phyloP scores from a whole-genome alignment of 805 yeast species.

The Wickerhamomyces sydowiorum region DNA sequence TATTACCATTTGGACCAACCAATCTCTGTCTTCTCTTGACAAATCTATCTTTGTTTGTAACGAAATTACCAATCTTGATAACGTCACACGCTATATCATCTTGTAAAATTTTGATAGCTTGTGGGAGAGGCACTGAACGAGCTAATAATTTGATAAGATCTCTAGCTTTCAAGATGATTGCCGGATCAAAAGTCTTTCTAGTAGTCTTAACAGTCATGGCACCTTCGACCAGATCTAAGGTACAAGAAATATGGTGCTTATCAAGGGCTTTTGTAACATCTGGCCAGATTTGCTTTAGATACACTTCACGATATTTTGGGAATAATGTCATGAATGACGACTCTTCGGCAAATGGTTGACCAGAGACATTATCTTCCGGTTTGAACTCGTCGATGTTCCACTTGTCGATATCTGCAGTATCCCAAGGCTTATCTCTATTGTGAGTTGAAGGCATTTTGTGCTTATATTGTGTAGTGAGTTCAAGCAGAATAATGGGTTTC shows the following conservation, averaged over 20 bases:
- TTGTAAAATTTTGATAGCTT: constrained; percentile 84
- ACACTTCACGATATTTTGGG: constrained; percentile 94
- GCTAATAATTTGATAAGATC: constrained; percentile 91
- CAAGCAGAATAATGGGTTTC: background rate
- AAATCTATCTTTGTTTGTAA: constrained; percentile 87
- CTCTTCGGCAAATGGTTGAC: constrained; percentile 90
- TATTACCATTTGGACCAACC: constrained; percentile 96
- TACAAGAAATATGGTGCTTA: constrained; percentile 71
- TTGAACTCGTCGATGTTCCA: constrained; percentile 88
- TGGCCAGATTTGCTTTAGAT: constrained; percentile 85
- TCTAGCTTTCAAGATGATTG: constrained; percentile 87
- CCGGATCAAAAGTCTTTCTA: constrained; percentile 92
- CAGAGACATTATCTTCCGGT: constrained; percentile 83
- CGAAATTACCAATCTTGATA: constrained; percentile 87
- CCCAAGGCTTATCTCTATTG: constrained; percentile 97
- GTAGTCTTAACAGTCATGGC: constrained; percentile 97
- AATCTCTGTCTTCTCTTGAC: constrained; percentile 93
- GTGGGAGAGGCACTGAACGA: constrained; percentile 95
- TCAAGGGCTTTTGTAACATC: constrained; percentile 83
- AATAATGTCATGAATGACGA: constrained; percentile 91
- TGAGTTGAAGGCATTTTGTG: constrained; percentile 82
- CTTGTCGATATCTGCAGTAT: constrained; percentile 88
- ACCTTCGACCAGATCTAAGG: constrained; percentile 88
- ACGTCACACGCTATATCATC: constrained; percentile 96
- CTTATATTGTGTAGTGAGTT: background rate